phyloP scores from a whole-genome alignment of 805 yeast genomes.

The Saccharomycopsis malanga region DNA sequence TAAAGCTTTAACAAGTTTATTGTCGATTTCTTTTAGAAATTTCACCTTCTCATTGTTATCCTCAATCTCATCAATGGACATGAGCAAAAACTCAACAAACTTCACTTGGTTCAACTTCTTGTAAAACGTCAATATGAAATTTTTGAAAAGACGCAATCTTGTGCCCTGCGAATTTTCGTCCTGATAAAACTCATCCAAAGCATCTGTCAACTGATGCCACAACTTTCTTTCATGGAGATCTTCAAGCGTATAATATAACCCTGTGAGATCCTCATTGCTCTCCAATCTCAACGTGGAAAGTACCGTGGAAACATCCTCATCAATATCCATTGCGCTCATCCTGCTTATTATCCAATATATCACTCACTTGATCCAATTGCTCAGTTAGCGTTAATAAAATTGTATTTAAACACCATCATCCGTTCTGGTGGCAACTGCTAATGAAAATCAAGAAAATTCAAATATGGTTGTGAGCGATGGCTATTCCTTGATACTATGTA shows the following conservation, averaged over 20 bases:
- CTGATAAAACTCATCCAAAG: slow-evolving; percentile 54
- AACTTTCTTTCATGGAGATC: slow-evolving; percentile 81
- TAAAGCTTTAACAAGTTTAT: slow-evolving; percentile 35
- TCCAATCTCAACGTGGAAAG: slow-evolving; percentile 18
- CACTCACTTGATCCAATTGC: too few species aligned
- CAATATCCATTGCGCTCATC: slow-evolving; percentile 14
- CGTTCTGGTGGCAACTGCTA: too few species aligned
- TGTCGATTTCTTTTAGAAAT: slow-evolving; percentile 39
- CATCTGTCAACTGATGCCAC: slow-evolving; percentile 88
- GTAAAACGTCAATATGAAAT: slow-evolving; percentile 60
- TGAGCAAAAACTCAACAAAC: slow-evolving; percentile 65
- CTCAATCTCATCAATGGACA: slow-evolving; percentile 39
- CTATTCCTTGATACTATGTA: too few species aligned
- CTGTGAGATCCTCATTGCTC: slow-evolving; percentile 17
- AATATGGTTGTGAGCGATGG: too few species aligned
- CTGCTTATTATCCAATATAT: too few species aligned
- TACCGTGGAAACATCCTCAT: slow-evolving; percentile 17
- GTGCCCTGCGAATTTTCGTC: slow-evolving; percentile 45
- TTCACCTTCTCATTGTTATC: slow-evolving; percentile 43
- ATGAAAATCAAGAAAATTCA: too few species aligned
- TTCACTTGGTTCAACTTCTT: slow-evolving; percentile 73
- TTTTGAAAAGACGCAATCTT: slow-evolving; percentile 60
- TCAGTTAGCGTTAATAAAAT: too few species aligned
- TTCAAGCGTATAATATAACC: slow-evolving; percentile 41
- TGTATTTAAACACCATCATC: too few species aligned